Evolutionary conservation across 2,329 filamentous ascomycete species (phyloP).

Genomic region (Chaetothyriales sp.): DNA sequence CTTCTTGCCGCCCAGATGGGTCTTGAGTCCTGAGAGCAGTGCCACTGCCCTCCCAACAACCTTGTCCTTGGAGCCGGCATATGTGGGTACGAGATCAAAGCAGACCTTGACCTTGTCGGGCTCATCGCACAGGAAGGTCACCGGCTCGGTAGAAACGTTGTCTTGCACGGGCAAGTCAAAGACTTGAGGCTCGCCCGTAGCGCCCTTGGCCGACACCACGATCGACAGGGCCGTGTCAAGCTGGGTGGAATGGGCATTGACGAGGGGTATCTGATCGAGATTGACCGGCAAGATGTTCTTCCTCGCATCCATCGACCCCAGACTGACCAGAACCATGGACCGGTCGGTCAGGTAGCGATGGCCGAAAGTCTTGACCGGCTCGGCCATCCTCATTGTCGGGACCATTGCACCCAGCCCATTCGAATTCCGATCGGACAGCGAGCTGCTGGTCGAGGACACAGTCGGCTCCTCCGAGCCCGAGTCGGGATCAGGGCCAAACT

Average conservation of each 20-base stretch:
- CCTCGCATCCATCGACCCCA: slow-evolving; percentile 88
- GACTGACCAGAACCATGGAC: slow-evolving; percentile 77
- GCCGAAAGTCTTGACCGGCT: slow-evolving; percentile 87
- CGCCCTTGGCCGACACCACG: slow-evolving; percentile 74
- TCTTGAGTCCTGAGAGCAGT: slow-evolving; percentile 71
- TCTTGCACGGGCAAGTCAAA: slow-evolving; percentile 91
- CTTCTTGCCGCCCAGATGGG: slow-evolving; percentile 67
- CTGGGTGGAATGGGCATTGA: slow-evolving; percentile 80
- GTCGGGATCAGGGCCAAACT: slow-evolving; percentile 34
- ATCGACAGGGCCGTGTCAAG: slow-evolving; percentile 88
- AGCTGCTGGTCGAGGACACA: slow-evolving; percentile 24
- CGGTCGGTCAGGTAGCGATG: slow-evolving; percentile 86
- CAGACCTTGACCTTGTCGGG: slow-evolving; percentile 70
- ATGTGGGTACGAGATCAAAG: slow-evolving; percentile 92
- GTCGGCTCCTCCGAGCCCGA: slow-evolving; percentile 17
- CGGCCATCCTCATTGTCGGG: slow-evolving; percentile 40
- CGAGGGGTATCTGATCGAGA: slow-evolving; percentile 74
- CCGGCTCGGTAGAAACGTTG: slow-evolving; percentile 83
- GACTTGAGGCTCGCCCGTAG: slow-evolving; percentile 71
- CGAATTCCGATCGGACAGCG: slow-evolving; percentile 31
- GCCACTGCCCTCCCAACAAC: slow-evolving; percentile 81
- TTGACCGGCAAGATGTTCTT: slow-evolving; percentile 69
- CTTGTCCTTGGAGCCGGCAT: slow-evolving; percentile 67
- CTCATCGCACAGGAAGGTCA: slow-evolving; percentile 73
- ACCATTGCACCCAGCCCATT: slow-evolving; percentile 21